Evolutionary conservation across 768 basidiomycete genomes (phyloP), one percentile per base, ranked within the genome.

Genomic region (Coprinopsis strossmayeri): DNA sequence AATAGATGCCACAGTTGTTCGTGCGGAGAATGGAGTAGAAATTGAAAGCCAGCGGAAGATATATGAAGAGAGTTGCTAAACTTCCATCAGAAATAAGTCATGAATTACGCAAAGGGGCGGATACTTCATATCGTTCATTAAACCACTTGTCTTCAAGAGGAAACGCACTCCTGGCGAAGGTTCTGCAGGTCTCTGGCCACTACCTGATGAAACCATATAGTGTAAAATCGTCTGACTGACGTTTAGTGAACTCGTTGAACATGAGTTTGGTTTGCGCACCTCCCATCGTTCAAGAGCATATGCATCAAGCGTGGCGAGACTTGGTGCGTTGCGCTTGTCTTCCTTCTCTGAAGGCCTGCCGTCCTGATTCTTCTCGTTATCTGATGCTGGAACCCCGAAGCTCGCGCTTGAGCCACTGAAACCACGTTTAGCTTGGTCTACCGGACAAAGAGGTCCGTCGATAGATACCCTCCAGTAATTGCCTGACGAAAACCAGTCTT

Each of bases 151-250:
- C 57, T 88, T 75, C 1, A 99, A 73, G 5, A 98, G 74, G 59
- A 81, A 86, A 7, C 95, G 70, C 12, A 98, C 93, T 17, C 84
- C 87, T 53, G 82, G 79, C 0, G 88, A 88, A 4, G 93, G 91
- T 61, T 78, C 81, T 5, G 82, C 69, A 21, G 87, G 79, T 30
- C 77, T 70, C 61, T 87, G 80, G n/a, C 82, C 89, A 24, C 79
- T 81, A 11, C 83, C 89, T 26, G 88, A 95, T 7, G 91, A 93
- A 2, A 99, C 96, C 93, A 99, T 96, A 61, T 90, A 98, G 65
- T 97, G 92, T 37, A 98, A 74, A 58, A 98, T 95, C 0, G 91
- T 93, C 93, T 98, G 34, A 53, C 45, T 52, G 34, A 42, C 24
- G 49, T 17, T n/a, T 51, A 38, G 30, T 32, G 34, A 23, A 48